Evolutionary conservation across 805 yeast genomes (phyloP).

Genomic region (Saturnispora saitoi): DNA sequence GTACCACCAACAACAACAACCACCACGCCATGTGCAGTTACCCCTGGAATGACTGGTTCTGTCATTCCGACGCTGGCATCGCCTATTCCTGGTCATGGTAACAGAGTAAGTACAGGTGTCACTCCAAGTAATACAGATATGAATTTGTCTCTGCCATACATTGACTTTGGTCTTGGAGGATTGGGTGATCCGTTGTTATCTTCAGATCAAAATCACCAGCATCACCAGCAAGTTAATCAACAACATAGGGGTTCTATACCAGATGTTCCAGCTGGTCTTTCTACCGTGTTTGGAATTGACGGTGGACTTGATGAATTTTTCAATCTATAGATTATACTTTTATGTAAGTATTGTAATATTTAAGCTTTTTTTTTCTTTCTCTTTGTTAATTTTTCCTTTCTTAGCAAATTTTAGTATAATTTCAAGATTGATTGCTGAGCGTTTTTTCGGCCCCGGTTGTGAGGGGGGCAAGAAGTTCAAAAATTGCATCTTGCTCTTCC

Average conservation of each 20-base stretch:
- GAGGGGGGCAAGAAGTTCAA: neutral
- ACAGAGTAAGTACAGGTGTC: neutral
- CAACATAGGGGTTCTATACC: neutral
- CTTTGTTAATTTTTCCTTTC: neutral
- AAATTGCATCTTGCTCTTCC: neutral
- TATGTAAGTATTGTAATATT: neutral
- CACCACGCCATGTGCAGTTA: conserved; percentile 23
- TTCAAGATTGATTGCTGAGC: conserved; percentile 1
- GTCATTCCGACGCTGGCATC: neutral
- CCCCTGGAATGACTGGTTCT: neutral
- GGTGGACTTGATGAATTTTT: conserved; percentile 1
- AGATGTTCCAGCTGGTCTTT: conserved; percentile 4
- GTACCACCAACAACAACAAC: conserved; percentile 12
- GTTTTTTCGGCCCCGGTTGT: neutral
- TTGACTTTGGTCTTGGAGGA: neutral
- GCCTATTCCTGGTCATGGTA: neutral
- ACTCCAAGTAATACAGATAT: neutral
- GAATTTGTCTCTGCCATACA: neutral
- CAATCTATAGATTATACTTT: neutral
- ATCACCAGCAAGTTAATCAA: neutral
- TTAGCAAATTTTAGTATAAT: neutral
- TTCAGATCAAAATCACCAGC: neutral
- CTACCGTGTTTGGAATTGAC: conserved; percentile 1
- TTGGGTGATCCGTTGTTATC: neutral
- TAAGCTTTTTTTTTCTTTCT: neutral